phyloP scores from a whole-genome alignment of 805 yeast species.

The Teunomyces panamensis region DNA sequence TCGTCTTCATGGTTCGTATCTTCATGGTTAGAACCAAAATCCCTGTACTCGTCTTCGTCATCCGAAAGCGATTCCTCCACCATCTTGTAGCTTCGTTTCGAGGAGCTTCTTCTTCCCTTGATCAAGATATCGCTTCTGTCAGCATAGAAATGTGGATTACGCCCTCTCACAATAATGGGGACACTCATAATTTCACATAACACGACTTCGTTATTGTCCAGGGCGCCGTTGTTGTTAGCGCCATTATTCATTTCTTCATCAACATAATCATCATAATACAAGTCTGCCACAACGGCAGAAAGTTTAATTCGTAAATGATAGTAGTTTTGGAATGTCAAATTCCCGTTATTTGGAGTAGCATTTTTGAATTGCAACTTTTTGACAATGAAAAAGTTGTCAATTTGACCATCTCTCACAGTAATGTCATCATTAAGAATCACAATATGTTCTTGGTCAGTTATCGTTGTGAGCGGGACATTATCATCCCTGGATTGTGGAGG shows the following conservation, averaged over 20 bases:
- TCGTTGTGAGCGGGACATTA: constrained; percentile 15
- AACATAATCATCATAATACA: constrained; percentile 36
- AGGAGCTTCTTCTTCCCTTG: constrained; percentile 14
- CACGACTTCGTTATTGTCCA: constrained; percentile 27
- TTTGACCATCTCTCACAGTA: constrained; percentile 16
- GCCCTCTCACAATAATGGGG: constrained; percentile 57
- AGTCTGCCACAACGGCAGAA: constrained; percentile 36
- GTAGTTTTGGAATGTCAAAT: constrained; percentile 43
- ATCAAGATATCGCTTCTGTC: constrained; percentile 51
- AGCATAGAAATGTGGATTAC: constrained; percentile 60
- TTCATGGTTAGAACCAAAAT: neutral
- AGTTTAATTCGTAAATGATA: constrained; percentile 37
- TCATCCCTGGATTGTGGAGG: constrained; percentile 5
- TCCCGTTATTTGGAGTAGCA: constrained; percentile 54
- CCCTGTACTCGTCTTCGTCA: neutral
- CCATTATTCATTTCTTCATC: constrained; percentile 25
- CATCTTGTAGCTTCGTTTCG: constrained; percentile 8
- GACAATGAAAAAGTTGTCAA: constrained; percentile 31
- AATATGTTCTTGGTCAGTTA: constrained; percentile 21
- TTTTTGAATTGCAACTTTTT: constrained; percentile 47
- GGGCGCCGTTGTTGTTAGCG: constrained; percentile 8
- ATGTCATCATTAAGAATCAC: constrained; percentile 24
- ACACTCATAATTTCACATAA: constrained; percentile 31
- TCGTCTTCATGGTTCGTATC: constrained; percentile 4
- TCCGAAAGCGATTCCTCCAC: constrained; percentile 10